Base-by-base conservation (phyloP, 306 rosid genomes). In the Dryas drummondii region DNA sequence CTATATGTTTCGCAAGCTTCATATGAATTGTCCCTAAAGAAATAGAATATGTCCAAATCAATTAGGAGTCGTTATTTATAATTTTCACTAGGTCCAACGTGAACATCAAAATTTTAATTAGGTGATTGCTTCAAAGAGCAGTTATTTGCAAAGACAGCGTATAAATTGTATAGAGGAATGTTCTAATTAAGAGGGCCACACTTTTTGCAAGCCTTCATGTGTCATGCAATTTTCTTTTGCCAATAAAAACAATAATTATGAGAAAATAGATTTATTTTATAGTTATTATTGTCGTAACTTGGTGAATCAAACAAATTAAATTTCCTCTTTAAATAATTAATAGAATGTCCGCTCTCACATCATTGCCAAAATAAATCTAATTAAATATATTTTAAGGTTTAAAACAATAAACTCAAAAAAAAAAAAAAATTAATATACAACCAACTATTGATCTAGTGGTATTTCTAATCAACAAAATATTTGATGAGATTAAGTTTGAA, bases 21-120 rank as follows among this genome's bases (percentile, higher is more conserved):
- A 40, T 73, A 26, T 74, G 61, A 80, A 80, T 73, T 80, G 69
- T 62, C 14, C 17, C 73, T 40, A 37, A 75, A 80, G 77, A 70
- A 75, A 80, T 37, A 10, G 37, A 22, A 19, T 14, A 16, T 16
- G 84, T 81, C 80, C 49, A 70, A 17, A 64, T 81, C 81, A 71
- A 14, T 75, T 70, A 49, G 78, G 80, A 63, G 77, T 46, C 4
- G 51, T 70, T 60, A 32, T 32, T 1, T 32, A 32, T 32, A 22
- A 76, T 45, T 68, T 41, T 81, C 84, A 55, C 48, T 17, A 32
- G 60, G 72, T 63, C 68, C 72, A 73, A 79, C 62, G 27, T 75
- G 61, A 54, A 68, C 67, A 27, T 68, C 70, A 79, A 68, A 58
- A 11, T 11, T 32, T 32, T 32, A 32, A 22, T 70, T 19, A 17